Conservation (phyloP, 2,329 filamentous ascomycete species). For the Dactylellina sp. region DNA sequence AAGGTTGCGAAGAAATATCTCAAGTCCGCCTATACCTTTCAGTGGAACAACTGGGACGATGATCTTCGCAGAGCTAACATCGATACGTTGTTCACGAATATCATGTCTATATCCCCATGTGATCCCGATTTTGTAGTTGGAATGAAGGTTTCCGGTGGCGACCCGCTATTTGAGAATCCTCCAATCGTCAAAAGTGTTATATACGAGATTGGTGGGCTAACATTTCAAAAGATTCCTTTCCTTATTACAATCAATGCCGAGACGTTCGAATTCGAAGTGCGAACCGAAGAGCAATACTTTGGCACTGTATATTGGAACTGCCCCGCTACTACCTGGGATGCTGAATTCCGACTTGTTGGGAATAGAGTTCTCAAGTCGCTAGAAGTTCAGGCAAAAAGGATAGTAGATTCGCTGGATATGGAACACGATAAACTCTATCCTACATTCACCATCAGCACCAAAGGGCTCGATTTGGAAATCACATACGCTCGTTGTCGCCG, state of each 20-base stretch:
- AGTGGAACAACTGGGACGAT: slow-evolving; percentile 48
- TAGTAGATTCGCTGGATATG: slow-evolving; percentile 35
- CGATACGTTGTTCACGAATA: slow-evolving; percentile 48
- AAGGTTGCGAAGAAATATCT: slow-evolving; percentile 46
- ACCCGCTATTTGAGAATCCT: slow-evolving; percentile 63
- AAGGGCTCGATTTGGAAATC: slow-evolving; percentile 31
- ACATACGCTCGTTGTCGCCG: slow-evolving; percentile 26
- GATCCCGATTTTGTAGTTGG: slow-evolving; percentile 55
- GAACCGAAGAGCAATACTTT: slow-evolving; percentile 56
- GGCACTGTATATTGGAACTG: slow-evolving; percentile 58
- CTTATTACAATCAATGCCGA: slow-evolving; percentile 54
- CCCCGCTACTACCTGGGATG: slow-evolving; percentile 53
- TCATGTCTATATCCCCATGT: slow-evolving; percentile 48
- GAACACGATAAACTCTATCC: slow-evolving; percentile 34
- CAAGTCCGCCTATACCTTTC: slow-evolving; percentile 38
- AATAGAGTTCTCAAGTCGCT: slow-evolving; percentile 28
- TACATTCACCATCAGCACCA: slow-evolving; percentile 20
- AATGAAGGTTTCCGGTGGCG: slow-evolving; percentile 58
- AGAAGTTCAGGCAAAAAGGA: slow-evolving; percentile 21
- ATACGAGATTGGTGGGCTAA: slow-evolving; percentile 49
- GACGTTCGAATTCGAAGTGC: slow-evolving; percentile 58
- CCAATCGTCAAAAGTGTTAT: slow-evolving; percentile 31
- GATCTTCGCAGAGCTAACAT: slow-evolving; percentile 32
- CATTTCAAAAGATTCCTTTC: slow-evolving; percentile 47
- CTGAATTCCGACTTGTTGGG: slow-evolving; percentile 45